Evolutionary conservation across 2,329 filamentous ascomycete species (phyloP).

Genomic region (Endothia cerciana): DNA sequence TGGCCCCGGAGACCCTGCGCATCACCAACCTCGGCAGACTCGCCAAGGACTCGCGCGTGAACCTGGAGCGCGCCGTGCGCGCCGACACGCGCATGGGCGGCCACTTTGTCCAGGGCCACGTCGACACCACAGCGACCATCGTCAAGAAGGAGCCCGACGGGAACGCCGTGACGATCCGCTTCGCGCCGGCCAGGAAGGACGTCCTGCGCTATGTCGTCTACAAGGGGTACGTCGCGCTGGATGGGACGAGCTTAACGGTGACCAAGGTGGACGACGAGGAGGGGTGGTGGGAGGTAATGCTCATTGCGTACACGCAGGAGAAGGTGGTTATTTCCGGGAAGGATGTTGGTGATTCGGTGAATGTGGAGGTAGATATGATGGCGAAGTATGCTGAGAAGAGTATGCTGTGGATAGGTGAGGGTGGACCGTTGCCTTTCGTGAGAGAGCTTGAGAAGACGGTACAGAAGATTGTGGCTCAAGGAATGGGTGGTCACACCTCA

Average conservation of each 20-base stretch:
- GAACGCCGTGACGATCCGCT: constrained; percentile 85
- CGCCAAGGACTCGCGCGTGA: constrained; percentile 69
- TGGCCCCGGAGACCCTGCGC: constrained; percentile 93
- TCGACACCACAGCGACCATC: constrained; percentile 85
- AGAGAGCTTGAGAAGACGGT: constrained; percentile 78
- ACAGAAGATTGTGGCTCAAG: constrained; percentile 74
- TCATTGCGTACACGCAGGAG: constrained; percentile 95
- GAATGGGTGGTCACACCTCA: constrained; percentile 44
- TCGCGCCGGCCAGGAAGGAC: constrained; percentile 69
- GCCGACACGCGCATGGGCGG: constrained; percentile 95
- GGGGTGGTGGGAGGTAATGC: constrained; percentile 94
- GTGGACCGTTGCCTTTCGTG: constrained; percentile 59
- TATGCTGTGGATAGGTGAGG: constrained; percentile 73
- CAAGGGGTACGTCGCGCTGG: constrained; percentile 94
- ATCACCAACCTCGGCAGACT: constrained; percentile 91
- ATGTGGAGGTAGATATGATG: constrained; percentile 90
- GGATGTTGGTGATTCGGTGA: constrained; percentile 78
- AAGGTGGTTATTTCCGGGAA: constrained; percentile 83
- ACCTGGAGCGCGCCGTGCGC: constrained; percentile 91
- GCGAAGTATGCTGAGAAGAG: constrained; percentile 90
- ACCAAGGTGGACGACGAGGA: constrained; percentile 80
- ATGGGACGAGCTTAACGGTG: constrained; percentile 92
- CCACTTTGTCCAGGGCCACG: constrained; percentile 97
- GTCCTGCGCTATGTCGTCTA: constrained; percentile 89
- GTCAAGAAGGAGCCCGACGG: constrained; percentile 76